Base-by-base conservation (phyloP, 2,329 filamentous ascomycete genomes). In the Sporothrix euskadiensis region DNA sequence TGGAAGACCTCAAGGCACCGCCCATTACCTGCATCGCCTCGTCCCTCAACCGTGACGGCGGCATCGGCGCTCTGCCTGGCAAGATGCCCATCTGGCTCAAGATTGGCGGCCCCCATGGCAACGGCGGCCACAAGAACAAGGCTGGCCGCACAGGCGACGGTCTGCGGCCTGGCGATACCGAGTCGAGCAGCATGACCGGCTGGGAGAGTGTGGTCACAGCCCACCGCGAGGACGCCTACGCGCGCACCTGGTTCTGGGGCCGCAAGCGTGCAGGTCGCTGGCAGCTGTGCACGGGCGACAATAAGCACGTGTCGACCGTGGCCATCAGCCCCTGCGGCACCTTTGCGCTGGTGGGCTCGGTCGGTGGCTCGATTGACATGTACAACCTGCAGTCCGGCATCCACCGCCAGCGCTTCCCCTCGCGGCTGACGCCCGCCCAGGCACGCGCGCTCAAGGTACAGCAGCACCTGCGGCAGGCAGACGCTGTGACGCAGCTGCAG, bases 201-300 rank as follows among this genome's bases (percentile, higher is more conserved):
- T 99, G 96, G 96, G 97, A 99, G 81, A 98, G 95, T 79, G 90
- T 99, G 7, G 89, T 99, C 1, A 99, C 96, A 4, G 95, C 94
- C 10, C 97, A 99, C 80, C 91, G 91, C 79, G 89, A 91, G 70
- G 95, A 98, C 79, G 88, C 90, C 61, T 92, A 89, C 79, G 96
- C 94, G 22, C 89, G 96, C 71, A 98, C 96, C 1, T 99, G 96
- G 96, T 98, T 98, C 83, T 98, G 96, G 94, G 96, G 95, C 6
- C 91, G 94, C 73, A 98, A 97, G 82, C 90, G 92, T 78, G 94
- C 96, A 68, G 96, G 96, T 12, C 88, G 96, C 76, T 99, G 96
- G 96, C 91, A 92, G 0, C 93, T 99, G 77, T 90, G 92, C 76
- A 98, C 94, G 0, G 88, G 91, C 56, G 96, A 99, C 82, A 88